Evolutionary conservation across 2,329 filamentous ascomycete genomes (phyloP).

Genomic region (Neocucurbitaria cava): DNA sequence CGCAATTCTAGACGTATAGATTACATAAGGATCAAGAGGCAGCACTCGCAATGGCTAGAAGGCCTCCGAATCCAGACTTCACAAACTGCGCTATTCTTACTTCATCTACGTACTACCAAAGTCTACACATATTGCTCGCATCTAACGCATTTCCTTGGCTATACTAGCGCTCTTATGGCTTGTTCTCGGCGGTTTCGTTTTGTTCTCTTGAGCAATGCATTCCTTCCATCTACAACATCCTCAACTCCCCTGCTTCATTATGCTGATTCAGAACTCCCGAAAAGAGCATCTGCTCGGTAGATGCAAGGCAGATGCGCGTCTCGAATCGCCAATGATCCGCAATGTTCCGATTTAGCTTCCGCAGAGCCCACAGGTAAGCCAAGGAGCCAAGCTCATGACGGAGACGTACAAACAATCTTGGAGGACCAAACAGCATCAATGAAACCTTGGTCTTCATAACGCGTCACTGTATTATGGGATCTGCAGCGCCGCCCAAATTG

Average conservation of each 20-base stretch:
- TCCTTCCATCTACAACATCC: background rate
- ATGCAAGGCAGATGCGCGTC: background rate
- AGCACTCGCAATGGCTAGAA: background rate
- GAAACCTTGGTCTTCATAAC: background rate
- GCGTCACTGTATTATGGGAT: constrained; percentile 2
- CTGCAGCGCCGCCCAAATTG: background rate
- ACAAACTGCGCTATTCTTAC: background rate
- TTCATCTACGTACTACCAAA: constrained; percentile 7
- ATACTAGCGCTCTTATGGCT: constrained; percentile 2
- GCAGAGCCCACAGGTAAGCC: constrained; percentile 7
- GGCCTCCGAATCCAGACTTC: background rate
- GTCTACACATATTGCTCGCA: constrained; percentile 12
- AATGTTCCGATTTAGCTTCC: constrained; percentile 5
- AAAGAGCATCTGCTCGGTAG: background rate
- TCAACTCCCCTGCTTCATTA: background rate
- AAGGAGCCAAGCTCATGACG: constrained; percentile 26
- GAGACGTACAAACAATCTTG: constrained; percentile 12
- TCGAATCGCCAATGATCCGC: constrained; percentile 8
- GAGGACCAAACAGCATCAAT: constrained; percentile 5
- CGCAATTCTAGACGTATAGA: background rate
- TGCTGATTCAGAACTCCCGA: background rate
- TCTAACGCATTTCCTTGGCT: constrained; percentile 14
- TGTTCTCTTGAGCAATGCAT: background rate
- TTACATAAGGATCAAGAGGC: background rate
- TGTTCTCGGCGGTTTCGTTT: constrained; percentile 8